These are phyloP conservation scores for Talaromyces albobiverticillius DNA, from an alignment of 2,329 filamentous ascomycete species.

Conservation along the genomic window DNA sequence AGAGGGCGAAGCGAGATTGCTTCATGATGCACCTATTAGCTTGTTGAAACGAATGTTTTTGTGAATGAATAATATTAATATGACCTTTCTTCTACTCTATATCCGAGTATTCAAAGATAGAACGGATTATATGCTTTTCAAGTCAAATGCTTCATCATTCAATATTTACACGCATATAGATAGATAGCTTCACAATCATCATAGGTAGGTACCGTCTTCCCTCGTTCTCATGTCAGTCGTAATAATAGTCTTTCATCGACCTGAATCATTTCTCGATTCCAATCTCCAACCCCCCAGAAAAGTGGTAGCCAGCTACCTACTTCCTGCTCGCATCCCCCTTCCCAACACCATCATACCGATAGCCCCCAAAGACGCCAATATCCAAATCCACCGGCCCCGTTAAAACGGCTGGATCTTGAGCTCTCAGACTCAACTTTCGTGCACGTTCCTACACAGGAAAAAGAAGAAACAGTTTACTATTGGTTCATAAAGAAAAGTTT, in stretches of 20 bases:
- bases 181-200: too few relatives aligned
- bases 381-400: slow-evolving; percentile 13
- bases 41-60: too few relatives aligned
- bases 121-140: too few relatives aligned
- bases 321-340: not conserved
- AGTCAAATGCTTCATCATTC: not conserved
- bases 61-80: slow-evolving; percentile 1
- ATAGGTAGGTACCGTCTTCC: too few relatives aligned
- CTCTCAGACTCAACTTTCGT: slow-evolving; percentile 20
- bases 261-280: too few relatives aligned
- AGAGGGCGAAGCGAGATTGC: slow-evolving; percentile 19
- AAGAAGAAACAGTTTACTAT: not conserved
- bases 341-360: not conserved
- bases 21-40: slow-evolving; percentile 3
- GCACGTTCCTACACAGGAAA: slow-evolving; percentile 23
- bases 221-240: too few relatives aligned
- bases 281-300: too few relatives aligned
- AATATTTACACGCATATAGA: too few relatives aligned
- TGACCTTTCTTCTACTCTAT: not conserved
- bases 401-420: slow-evolving; percentile 27
- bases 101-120: not conserved
- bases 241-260: too few relatives aligned
- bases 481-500: not conserved
- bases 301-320: too few relatives aligned
- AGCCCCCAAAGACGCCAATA: not conserved